These are phyloP conservation scores for Geotrichum siamense DNA, from an alignment of 1,139 yeast species.

Conservation along the genomic window DNA sequence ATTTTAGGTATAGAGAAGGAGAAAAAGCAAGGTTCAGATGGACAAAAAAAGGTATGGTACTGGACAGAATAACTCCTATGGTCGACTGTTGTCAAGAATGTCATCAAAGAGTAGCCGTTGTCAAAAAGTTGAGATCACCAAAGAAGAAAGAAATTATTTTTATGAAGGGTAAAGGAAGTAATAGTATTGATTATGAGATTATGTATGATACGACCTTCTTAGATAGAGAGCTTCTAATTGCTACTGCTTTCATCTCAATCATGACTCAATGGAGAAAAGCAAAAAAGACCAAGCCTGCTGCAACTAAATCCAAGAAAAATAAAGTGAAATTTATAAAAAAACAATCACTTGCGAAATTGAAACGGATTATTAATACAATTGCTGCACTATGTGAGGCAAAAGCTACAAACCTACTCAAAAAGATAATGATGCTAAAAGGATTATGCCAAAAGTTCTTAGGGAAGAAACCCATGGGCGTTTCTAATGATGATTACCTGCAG, in stretches of 20 bases:
- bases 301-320: constrained; percentile 5
- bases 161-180: constrained; percentile 3
- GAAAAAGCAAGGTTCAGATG: constrained; percentile 14
- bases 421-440: constrained; percentile 2
- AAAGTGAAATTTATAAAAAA: constrained; percentile 6
- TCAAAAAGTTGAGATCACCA: constrained; percentile 11
- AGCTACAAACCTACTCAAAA: constrained; percentile 1
- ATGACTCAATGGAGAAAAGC: constrained; percentile 20
- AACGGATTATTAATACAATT: constrained; percentile 3
- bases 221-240: constrained; percentile 20
- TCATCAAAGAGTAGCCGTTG: constrained; percentile 14
- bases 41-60: constrained; percentile 11
- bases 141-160: background rate
- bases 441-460: background rate
- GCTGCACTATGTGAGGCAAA: constrained; percentile 6
- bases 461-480: background rate
- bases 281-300: constrained; percentile 1
- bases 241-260: constrained; percentile 22
- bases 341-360: constrained; percentile 6
- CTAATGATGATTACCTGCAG: background rate
- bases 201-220: constrained; percentile 17
- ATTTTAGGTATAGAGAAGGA: constrained; percentile 11
- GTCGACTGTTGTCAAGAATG: constrained; percentile 9
- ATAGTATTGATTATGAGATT: constrained; percentile 20
- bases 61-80: constrained; percentile 15